Base-by-base conservation (phyloP, 805 yeast genomes). In the Sugiyamaella smithiae region DNA sequence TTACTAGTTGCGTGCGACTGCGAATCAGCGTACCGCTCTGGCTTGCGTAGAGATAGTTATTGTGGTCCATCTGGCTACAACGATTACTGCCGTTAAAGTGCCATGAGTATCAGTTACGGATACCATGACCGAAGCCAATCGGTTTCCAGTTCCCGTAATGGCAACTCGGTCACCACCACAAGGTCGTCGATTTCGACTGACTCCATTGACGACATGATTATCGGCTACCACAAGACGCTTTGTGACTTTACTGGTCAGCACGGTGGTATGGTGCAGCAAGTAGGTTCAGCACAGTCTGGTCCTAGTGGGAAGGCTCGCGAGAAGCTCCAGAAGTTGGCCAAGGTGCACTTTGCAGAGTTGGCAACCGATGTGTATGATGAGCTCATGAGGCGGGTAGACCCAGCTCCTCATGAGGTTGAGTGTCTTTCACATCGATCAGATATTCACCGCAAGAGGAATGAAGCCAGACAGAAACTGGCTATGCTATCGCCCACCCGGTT, bases 311-410 rank as follows among this genome's bases (percentile, higher is more conserved):
- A 87, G 62, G 97, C 97, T 2, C 75, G 96, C 57, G 88, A 85
- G 55, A 89, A 91, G 67, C 75, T 91, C 43, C 74, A 85, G 53
- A 88, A 87, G 61, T 75, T 95, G 47, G 84, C 96, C 1, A 56
- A 60, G 23, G 80, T 84, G 5, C 99, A 95, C 67, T 89, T 93
- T 63, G 75, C 77, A 52, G 99, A 93, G 65, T 77, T 93, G 50
- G 81, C 95, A 56, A 89, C 97, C 2, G 99, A 93, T 65, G 97
- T 93, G 9, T 85, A 82, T 64, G 99, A 93, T 67, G 99, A 93
- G 67, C 71, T 93, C 52, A 80, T 81, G 59, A 78, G 99, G 61
- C 76, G 99, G 54, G 76, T 78, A 37, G 33, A 52, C 77, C 32
- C 51, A 16, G 40, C 28, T 11, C 48, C 53, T 4, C 19, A 43